A percentile compares a stretch with the other conserved stretches of the same genome.
Evolutionary conservation across 1,284 basidiomycete genomes (phyloP).

Genomic region (Ceratobasidium sp.): DNA sequence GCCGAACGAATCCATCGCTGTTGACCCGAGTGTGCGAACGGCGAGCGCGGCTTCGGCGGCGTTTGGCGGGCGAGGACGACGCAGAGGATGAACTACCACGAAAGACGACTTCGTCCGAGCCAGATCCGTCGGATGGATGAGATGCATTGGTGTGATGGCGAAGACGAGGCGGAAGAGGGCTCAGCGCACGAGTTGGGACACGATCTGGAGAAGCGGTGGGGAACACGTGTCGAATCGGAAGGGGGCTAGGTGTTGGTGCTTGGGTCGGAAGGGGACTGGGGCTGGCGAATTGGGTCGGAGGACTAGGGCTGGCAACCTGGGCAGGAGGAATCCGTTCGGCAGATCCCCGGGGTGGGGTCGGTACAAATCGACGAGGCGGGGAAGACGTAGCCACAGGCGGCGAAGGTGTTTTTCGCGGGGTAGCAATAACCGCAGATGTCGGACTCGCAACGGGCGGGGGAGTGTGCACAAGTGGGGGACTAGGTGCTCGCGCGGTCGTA

Average conservation of each 20-base stretch:
- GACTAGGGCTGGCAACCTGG: neutral
- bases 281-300: neutral
- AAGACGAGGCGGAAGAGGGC: slow-evolving; percentile 15
- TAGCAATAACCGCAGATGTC: no score
- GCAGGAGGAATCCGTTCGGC: neutral
- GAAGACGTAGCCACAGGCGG: slow-evolving; percentile 13
- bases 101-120: slow-evolving; percentile 39
- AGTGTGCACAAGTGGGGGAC: no score
- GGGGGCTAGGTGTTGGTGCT: neutral
- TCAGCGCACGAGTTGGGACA: slow-evolving; percentile 13
- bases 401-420: neutral
- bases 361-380: slow-evolving; percentile 4
- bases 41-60: neutral
- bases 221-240: neutral
- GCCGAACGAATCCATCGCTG: slow-evolving; percentile 9
- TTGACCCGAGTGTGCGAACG: slow-evolving; percentile 7
- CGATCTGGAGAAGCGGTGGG: neutral
- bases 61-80: slow-evolving; percentile 19
- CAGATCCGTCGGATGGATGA: slow-evolving; percentile 19
- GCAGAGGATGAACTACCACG: slow-evolving; percentile 19
- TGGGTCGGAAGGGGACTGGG: slow-evolving; percentile 9
- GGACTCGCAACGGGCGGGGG: neutral
- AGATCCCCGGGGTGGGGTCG: neutral
- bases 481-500: neutral
- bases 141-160: slow-evolving; percentile 22